These are phyloP conservation scores for sorghum (Sorghum bicolor) DNA, from an alignment of 176 grass and related monocot species.

Conservation along the genomic window DNA sequence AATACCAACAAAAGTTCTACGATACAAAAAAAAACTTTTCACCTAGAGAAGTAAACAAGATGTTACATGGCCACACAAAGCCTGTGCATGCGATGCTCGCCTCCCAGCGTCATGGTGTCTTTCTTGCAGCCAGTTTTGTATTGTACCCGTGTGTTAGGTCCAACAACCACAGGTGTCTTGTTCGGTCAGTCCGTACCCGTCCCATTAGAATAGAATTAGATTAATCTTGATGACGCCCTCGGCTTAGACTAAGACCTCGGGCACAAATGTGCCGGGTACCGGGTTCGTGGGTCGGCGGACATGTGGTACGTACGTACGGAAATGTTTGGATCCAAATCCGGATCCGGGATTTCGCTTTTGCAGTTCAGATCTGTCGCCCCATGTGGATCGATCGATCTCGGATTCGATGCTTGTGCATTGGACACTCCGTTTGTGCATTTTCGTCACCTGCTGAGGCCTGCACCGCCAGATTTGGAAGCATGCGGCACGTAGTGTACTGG, in stretches of 20 bases:
- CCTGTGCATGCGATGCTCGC: neutral
- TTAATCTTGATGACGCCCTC: neutral
- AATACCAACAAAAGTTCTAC: too few relatives aligned
- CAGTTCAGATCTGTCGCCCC: neutral
- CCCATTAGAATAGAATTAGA: neutral
- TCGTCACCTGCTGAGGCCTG: neutral
- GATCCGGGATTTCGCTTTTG: neutral
- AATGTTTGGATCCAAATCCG: neutral
- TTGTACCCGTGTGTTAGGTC: conserved; percentile 18
- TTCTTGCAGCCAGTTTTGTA: neutral
- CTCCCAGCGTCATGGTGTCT: neutral
- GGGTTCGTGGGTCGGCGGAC: neutral
- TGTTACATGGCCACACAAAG: too few relatives aligned
- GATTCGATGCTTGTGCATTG: neutral
- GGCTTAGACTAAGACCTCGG: neutral
- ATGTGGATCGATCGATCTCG: neutral
- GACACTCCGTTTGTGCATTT: neutral
- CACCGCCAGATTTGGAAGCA: conserved; percentile 9
- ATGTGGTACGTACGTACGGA: too few relatives aligned
- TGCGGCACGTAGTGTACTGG: too few relatives aligned
- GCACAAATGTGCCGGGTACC: neutral
- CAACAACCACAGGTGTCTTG: conserved; percentile 18
- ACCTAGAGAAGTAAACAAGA: too few relatives aligned
- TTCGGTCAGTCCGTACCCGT: neutral
- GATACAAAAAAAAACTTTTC: too few relatives aligned